phyloP scores from a whole-genome alignment of 495 filamentous ascomycete species.

The Lindgomyces ingoldianus region DNA sequence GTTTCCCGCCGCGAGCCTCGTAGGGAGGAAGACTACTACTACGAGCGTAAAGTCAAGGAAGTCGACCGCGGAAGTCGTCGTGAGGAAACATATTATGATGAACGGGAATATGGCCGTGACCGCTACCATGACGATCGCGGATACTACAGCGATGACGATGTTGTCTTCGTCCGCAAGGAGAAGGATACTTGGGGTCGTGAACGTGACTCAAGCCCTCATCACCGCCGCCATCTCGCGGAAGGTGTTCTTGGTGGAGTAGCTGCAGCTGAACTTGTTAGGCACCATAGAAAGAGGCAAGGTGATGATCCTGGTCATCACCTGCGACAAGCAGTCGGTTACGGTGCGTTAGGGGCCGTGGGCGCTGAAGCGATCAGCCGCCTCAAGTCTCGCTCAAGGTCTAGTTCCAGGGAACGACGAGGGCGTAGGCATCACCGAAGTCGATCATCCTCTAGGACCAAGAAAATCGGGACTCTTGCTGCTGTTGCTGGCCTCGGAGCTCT shows the following conservation, averaged over 20 bases:
- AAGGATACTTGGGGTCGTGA: conserved; percentile 46
- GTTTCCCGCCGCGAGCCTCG: conserved; percentile 45
- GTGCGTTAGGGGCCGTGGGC: conserved; percentile 77
- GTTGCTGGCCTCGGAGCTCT: conserved; percentile 59
- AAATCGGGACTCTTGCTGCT: conserved; percentile 73
- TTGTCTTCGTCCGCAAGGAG: conserved; percentile 59
- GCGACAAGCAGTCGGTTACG: conserved; percentile 77
- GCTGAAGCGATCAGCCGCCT: conserved; percentile 72
- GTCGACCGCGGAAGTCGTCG: conserved; percentile 40
- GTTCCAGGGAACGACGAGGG: conserved; percentile 33
- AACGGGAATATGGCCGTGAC: conserved; percentile 56
- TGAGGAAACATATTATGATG: conserved; percentile 51
- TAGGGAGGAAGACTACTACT: conserved; percentile 65
- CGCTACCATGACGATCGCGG: conserved; percentile 46
- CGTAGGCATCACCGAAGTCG: conserved; percentile 46
- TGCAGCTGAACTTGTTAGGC: conserved; percentile 69
- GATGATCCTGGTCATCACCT: conserved; percentile 62
- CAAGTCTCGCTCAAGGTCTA: conserved; percentile 47
- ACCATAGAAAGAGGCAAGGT: conserved; percentile 63
- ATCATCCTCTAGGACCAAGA: conserved; percentile 57
- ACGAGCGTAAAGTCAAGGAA: conserved; percentile 61
- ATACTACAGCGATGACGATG: conserved; percentile 63
- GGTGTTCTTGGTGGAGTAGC: conserved; percentile 80
- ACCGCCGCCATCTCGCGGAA: conserved; percentile 79
- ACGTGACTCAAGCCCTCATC: conserved; percentile 64